These are phyloP conservation scores for Nevesoporus exiguus DNA, from an alignment of 768 basidiomycete species.

Conservation along the genomic window DNA sequence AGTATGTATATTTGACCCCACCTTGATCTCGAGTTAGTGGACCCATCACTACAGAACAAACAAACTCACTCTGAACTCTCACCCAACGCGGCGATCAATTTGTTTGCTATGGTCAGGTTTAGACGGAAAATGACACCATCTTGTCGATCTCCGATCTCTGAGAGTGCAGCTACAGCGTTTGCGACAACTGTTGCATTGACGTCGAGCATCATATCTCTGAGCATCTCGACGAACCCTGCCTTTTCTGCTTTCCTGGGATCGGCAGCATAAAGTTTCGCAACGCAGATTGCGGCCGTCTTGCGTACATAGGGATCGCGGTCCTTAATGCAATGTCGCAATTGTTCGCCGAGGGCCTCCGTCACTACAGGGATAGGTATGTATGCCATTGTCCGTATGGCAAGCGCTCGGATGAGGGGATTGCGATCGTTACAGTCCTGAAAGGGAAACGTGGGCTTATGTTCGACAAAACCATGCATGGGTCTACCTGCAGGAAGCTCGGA, in stretches of 20 bases:
- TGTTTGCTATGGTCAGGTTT: constrained; percentile 83
- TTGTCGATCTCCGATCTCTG: constrained; percentile 94
- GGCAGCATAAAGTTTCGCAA: constrained; percentile 90
- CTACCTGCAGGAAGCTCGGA: constrained; percentile 83
- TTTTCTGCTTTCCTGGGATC: constrained; percentile 86
- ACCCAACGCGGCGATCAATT: constrained; percentile 83
- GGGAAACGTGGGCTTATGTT: constrained; percentile 11
- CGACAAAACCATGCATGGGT: constrained; percentile 15
- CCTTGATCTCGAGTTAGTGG: constrained; percentile 41
- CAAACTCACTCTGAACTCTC: constrained; percentile 94
- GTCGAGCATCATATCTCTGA: constrained; percentile 91
- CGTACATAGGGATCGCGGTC: constrained; percentile 97
- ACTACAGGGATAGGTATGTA: constrained; percentile 94
- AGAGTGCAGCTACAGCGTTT: constrained; percentile 93
- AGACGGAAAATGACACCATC: constrained; percentile 92
- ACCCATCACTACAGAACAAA: neutral
- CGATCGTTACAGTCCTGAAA: constrained; percentile 89
- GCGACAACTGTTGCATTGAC: constrained; percentile 95
- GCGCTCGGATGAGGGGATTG: constrained; percentile 93
- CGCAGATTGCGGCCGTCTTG: constrained; percentile 97
- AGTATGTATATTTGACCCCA: constrained; percentile 99
- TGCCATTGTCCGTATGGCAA: constrained; percentile 98
- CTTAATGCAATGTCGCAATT: constrained; percentile 86
- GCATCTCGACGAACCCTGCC: constrained; percentile 85
- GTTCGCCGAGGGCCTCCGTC: constrained; percentile 81